Evolutionary conservation across 345 rosid species (phyloP), one percentile per base, ranked within the genome.

Genomic region (Gossypioides kirkii): DNA sequence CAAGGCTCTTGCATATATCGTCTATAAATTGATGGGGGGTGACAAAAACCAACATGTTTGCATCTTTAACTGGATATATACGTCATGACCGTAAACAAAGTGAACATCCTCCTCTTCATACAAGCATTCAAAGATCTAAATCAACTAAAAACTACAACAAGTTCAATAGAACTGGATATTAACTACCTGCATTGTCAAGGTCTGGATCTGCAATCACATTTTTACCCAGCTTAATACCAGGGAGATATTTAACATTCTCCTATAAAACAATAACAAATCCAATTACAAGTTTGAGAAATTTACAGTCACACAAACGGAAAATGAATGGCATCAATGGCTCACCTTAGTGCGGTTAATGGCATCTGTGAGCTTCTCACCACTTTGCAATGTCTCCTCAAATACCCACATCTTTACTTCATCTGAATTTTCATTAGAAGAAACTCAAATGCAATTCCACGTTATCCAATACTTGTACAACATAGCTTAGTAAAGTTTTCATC

Each of bases 401-500:
- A 95, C 99, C 99, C 98, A 92, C 96, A 95, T 95, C 83, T 90
- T 88, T 78, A 92, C 97, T 87, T 92, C 97, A 91, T 92, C 99
- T 95, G 93, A 76, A 77, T 46, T 67, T 12, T 59, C 61, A 71
- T 52, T 18, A 17, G 6, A 32, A 67, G 52, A 68, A 63, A 12
- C 9, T 8, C 16, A 73, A 17, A 55, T 55, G 55, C 70, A 75
- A 68, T 18, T 32, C 38, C 38, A 0, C 4, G 38, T 32, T 32
- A 5, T 5, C 26, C 55, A 66, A 46, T 13, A 66, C 54, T 66
- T 46, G 25, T 22, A 66, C 25, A 45, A 46, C 38, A 66, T 16
- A 8, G 13, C 26, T 14, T 46, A 25, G 38, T 14, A 14, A 66
- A 66, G 17, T 22, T 66, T 45, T 13, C 10, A 66, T 23, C 71